These are phyloP conservation scores for Dalbergia oliveri DNA, from an alignment of 306 rosid species.

Conservation along the genomic window DNA sequence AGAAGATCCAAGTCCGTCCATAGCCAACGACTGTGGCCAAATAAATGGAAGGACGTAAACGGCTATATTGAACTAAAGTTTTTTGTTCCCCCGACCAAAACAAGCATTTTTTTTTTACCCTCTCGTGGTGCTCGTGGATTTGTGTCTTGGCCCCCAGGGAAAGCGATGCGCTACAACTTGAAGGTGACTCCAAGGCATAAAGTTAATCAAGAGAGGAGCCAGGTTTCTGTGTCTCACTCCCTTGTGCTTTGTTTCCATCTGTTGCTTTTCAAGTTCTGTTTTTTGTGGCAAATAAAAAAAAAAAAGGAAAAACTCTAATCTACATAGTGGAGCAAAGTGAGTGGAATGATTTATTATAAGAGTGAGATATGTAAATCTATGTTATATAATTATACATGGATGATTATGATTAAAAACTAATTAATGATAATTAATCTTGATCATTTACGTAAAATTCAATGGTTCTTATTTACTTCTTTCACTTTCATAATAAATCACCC, in stretches of 20 bases:
- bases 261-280: constrained; percentile 43
- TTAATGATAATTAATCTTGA: too few relatives aligned
- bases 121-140: constrained; percentile 42
- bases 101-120: not conserved
- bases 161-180: not conserved
- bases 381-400: too few relatives aligned
- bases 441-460: too few relatives aligned
- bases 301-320: not conserved
- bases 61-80: not conserved
- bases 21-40: not conserved
- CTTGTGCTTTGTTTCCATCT: constrained; percentile 21
- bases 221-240: constrained; percentile 33
- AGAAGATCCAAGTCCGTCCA: not conserved
- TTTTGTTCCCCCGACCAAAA: not conserved
- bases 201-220: constrained; percentile 37
- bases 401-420: too few relatives aligned
- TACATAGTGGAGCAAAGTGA: too few relatives aligned
- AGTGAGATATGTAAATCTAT: too few relatives aligned
- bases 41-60: not conserved
- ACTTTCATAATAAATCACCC: too few relatives aligned
- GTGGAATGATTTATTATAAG: too few relatives aligned
- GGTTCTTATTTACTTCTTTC: too few relatives aligned
- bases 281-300: not conserved
- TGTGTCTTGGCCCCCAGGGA: constrained; percentile 43
- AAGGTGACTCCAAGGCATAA: constrained; percentile 35